phyloP scores from a whole-genome alignment of 345 rosid genomes.

The Salix caprea region DNA sequence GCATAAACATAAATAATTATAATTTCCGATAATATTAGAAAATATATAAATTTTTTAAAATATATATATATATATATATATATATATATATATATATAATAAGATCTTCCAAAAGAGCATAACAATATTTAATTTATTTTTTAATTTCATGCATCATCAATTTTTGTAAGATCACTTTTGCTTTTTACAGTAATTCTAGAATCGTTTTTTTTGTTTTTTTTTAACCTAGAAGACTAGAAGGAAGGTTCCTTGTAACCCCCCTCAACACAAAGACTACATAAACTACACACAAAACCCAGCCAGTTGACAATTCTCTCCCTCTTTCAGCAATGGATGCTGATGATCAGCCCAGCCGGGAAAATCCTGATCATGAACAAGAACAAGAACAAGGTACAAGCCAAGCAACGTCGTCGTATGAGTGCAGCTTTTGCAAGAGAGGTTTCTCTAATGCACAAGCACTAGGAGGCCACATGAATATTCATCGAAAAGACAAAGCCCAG shows the following conservation, averaged over 20 bases:
- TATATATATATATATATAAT: too few species aligned
- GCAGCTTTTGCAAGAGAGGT: conserved; percentile 24
- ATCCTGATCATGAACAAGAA: conserved; percentile 19
- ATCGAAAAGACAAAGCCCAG: conserved; percentile 16
- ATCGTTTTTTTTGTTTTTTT: not conserved
- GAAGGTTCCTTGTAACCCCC: conserved; percentile 14
- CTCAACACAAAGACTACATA: conserved; percentile 3
- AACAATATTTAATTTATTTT: too few species aligned
- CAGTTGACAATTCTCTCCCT: conserved; percentile 11
- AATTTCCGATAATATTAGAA: too few species aligned
- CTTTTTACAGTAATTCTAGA: conserved; percentile 11
- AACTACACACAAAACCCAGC: not conserved
- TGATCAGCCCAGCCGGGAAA: conserved; percentile 24
- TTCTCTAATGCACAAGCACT: conserved; percentile 28
- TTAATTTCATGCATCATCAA: too few species aligned
- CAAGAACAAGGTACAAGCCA: conserved; percentile 14
- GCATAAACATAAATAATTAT: too few species aligned
- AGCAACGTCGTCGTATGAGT: conserved; percentile 42
- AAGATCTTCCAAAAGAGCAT: too few species aligned
- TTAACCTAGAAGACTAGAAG: not conserved
- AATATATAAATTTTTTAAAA: too few species aligned
- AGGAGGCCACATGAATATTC: conserved; percentile 26
- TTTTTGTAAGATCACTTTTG: conserved; percentile 7
- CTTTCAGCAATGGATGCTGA: conserved; percentile 20
- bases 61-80: too few species aligned